phyloP scores from a whole-genome alignment of 2,329 filamentous ascomycete species.

The Diaporthe sp. region DNA sequence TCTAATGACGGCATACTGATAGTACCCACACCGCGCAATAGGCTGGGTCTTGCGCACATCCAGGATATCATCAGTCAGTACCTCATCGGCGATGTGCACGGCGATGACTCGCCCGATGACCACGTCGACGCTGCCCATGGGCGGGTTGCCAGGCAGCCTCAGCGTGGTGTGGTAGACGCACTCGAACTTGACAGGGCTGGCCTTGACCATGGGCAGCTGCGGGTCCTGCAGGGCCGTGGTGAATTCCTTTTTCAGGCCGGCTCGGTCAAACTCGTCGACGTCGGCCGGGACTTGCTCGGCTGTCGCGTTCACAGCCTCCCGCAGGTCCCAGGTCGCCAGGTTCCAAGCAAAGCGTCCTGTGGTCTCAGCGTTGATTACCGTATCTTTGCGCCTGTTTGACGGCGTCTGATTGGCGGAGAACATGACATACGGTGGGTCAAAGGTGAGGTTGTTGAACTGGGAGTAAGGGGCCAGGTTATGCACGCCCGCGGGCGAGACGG shows the following conservation, averaged over 20 bases:
- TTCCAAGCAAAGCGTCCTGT: constrained; percentile 70
- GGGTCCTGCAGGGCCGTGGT: constrained; percentile 45
- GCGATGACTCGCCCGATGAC: constrained; percentile 67
- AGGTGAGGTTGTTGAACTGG: constrained; percentile 73
- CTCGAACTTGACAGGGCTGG: constrained; percentile 67
- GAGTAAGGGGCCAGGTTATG: constrained; percentile 70
- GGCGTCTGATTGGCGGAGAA: constrained; percentile 68
- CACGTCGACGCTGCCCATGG: constrained; percentile 67
- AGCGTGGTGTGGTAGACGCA: constrained; percentile 66
- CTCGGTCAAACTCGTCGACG: constrained; percentile 65
- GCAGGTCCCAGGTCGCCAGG: constrained; percentile 65
- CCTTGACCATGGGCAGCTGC: constrained; percentile 61
- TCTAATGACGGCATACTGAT: constrained; percentile 65
- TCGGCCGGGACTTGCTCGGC: constrained; percentile 60
- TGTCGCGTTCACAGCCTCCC: constrained; percentile 64
- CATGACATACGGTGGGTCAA: constrained; percentile 72
- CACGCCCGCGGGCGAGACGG: constrained; percentile 55
- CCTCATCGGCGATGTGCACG: constrained; percentile 65
- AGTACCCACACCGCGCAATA: constrained; percentile 70
- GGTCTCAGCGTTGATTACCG: constrained; percentile 63
- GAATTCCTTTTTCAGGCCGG: constrained; percentile 59
- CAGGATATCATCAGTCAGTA: constrained; percentile 64
- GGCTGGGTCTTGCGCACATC: constrained; percentile 67
- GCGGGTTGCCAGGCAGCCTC: constrained; percentile 64
- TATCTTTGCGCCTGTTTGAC: constrained; percentile 61